Evolutionary conservation across 495 filamentous ascomycete genomes (phyloP), one percentile per base, ranked within the genome.

Genomic region (Podospora conica): DNA sequence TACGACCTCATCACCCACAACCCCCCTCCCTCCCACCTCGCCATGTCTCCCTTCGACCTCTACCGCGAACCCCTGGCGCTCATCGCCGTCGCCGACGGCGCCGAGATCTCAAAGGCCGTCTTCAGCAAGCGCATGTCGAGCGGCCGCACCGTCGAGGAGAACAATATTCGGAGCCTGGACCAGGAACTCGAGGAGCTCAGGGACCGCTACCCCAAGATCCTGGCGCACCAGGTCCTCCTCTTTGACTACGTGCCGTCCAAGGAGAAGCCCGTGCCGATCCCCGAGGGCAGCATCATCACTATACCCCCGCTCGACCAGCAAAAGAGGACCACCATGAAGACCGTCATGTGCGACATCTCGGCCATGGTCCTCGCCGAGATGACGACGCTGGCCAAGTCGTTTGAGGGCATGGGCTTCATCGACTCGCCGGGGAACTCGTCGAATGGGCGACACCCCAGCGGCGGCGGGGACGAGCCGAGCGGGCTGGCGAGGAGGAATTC

Each of bases 271-370:
- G 69, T 83, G 63, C 75, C 77, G 55, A 74, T 90, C 22, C 85
- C 83, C 53, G 80, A 88, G 69, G 86, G 83, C 6, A 48, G 40
- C 53, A 82, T 96, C 31, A 79, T 90, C 40, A 83, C 87, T 60
- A 86, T 98, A 18, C 93, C 92, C n/a, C 83, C 87, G 0, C 80
- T 81, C 20, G 83, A 88, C 64, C 81, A 86, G 21, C 91, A 87
- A 33, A 90, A 87, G 74, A 84, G 87, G 55, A 96, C 92, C n/a
- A 96, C 91, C 4, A 93, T 96, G 81, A 96, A 95, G 76, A 96
- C 92, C 3, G 85, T 96, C 67, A 88, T 98, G 83, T 96, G 95
- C 73, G 93, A 97, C 76, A 85, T 97, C 57, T 94, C 92, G 5
- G 89, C 91, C 21, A 71, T 90, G 20, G 77, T 99, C 53, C 82